Evolutionary conservation across 257 asterid species (phyloP).

Genomic region (Solanum etuberosum): DNA sequence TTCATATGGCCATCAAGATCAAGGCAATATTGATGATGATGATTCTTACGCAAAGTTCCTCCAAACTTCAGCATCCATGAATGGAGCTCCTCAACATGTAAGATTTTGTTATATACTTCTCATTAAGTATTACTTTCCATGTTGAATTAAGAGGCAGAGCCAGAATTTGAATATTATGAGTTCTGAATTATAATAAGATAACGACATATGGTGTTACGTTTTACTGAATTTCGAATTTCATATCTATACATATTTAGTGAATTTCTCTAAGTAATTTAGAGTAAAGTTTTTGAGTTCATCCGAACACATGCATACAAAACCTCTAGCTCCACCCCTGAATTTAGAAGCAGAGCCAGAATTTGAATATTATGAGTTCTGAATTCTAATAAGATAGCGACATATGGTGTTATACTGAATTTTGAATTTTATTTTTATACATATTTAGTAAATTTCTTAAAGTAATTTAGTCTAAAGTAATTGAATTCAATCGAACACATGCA

Average conservation of each 20-base stretch:
- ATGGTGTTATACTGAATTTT: background rate
- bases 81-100: background rate
- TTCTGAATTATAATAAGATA: no score
- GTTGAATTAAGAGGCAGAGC: background rate
- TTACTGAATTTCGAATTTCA: no score
- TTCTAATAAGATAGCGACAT: no score
- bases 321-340: no score
- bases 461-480: background rate
- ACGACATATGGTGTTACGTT: background rate
- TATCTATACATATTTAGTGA: background rate
- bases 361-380: background rate
- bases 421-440: background rate
- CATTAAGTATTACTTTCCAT: background rate
- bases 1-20: background rate
- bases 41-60: background rate
- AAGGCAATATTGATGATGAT: background rate
- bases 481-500: background rate
- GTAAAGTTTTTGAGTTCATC: background rate
- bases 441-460: background rate
- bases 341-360: no score
- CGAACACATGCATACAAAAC: no score
- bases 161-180: background rate
- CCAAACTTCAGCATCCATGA: slow-evolving; percentile 1
- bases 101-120: background rate
- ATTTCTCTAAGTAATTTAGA: no score